Percentiles rank a stretch among this genome's conserved stretches.
Conservation (phyloP, 495 filamentous ascomycete genomes). For the Penicillium egyptiacum region DNA sequence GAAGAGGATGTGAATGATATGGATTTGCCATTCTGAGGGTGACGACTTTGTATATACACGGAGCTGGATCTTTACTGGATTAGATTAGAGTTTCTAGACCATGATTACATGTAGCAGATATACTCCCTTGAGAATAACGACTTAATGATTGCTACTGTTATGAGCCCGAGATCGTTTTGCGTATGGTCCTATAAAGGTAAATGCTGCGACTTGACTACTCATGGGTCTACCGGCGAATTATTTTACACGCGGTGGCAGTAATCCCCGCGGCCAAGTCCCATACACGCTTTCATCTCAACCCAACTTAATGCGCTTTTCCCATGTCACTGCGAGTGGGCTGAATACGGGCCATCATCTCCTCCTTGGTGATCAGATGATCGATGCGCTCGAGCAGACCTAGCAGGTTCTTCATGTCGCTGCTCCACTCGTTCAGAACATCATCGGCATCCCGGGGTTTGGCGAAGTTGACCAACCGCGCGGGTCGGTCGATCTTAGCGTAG, state of each 20-base stretch:
- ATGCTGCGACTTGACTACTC: constrained; percentile 4
- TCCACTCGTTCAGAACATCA: constrained; percentile 98
- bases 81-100: constrained; percentile 15
- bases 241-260: constrained; percentile 34
- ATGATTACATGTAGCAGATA: constrained; percentile 2
- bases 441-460: constrained; percentile 93
- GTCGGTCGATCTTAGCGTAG: constrained; percentile 95
- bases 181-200: constrained; percentile 8
- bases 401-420: constrained; percentile 96
- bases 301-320: constrained; percentile 43
- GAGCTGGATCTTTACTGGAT: not conserved
- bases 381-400: constrained; percentile 89
- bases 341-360: constrained; percentile 99
- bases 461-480: constrained; percentile 87
- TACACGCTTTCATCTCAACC: constrained; percentile 9
- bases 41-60: constrained; percentile 7
- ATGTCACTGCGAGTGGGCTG: constrained; percentile 65
- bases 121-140: not conserved
- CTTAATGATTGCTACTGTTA: not conserved
- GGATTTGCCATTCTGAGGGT: constrained; percentile 61
- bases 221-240: constrained; percentile 36
- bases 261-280: constrained; percentile 16
- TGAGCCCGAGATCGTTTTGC: not conserved
- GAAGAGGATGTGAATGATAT: constrained; percentile 61
- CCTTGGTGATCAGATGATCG: constrained; percentile 98